Percentiles rank a stretch among this genome's conserved stretches.
phyloP scores from a whole-genome alignment of 345 rosid genomes.

The Lepidium africanum region DNA sequence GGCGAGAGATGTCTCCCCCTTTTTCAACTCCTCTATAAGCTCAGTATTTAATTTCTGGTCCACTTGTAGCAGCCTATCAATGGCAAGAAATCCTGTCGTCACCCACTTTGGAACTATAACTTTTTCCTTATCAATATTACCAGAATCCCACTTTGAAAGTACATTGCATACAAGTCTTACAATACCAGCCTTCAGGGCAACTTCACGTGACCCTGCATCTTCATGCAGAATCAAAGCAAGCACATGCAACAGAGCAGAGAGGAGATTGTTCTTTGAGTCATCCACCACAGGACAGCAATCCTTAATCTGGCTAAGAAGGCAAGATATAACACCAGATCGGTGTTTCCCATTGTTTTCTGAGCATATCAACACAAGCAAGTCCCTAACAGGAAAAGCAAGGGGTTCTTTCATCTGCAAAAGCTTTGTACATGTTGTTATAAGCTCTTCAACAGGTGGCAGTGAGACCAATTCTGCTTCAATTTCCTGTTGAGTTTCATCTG shows the following conservation, averaged over 20 bases:
- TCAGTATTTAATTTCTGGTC: slow-evolving; percentile 76
- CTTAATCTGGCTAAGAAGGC: slow-evolving; percentile 66
- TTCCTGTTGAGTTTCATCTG: slow-evolving; percentile 37
- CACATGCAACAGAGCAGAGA: slow-evolving; percentile 73
- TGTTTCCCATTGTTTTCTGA: slow-evolving; percentile 81
- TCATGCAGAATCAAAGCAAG: slow-evolving; percentile 91
- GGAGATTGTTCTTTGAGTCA: slow-evolving; percentile 40
- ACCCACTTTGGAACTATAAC: slow-evolving; percentile 83
- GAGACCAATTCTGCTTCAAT: slow-evolving; percentile 73
- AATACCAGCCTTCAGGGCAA: slow-evolving; percentile 65
- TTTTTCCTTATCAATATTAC: slow-evolving; percentile 40
- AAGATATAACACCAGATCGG: slow-evolving; percentile 67
- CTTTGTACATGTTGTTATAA: slow-evolving; percentile 74
- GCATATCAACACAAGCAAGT: slow-evolving; percentile 77
- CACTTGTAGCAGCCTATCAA: slow-evolving; percentile 81
- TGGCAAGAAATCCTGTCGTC: slow-evolving; percentile 86
- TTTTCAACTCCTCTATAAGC: slow-evolving; percentile 63
- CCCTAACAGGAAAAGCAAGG: slow-evolving; percentile 83
- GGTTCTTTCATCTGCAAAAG: slow-evolving; percentile 89
- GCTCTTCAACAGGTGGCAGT: slow-evolving; percentile 84
- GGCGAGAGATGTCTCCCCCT: slow-evolving; percentile 33
- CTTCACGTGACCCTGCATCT: slow-evolving; percentile 78
- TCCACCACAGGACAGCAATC: slow-evolving; percentile 48
- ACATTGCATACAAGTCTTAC: slow-evolving; percentile 63
- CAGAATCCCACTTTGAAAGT: slow-evolving; percentile 71